Evolutionary conservation across 441 rosid species (phyloP).

Genomic region (Adansonia madagascariensis): DNA sequence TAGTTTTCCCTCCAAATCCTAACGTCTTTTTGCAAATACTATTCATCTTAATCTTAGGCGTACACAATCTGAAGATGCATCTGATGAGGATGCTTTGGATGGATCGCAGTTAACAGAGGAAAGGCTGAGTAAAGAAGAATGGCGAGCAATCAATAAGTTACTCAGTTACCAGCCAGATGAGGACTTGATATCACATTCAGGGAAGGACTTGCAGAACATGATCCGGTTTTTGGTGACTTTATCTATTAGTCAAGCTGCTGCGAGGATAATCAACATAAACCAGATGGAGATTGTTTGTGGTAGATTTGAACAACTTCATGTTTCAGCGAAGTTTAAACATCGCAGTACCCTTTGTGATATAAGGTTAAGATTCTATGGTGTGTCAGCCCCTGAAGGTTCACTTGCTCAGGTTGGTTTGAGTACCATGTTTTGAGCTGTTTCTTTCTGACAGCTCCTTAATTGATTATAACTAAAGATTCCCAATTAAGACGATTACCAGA

Average conservation of each 20-base stretch:
- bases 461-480: background rate
- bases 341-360: constrained; percentile 80
- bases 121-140: constrained; percentile 89
- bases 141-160: constrained; percentile 90
- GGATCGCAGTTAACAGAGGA: constrained; percentile 62
- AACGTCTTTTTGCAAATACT: constrained; percentile 22
- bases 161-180: constrained; percentile 91
- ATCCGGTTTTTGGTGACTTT: constrained; percentile 74
- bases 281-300: constrained; percentile 86
- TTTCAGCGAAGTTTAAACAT: constrained; percentile 76
- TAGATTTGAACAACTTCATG: constrained; percentile 88
- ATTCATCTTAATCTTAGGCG: constrained; percentile 52
- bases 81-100: constrained; percentile 50
- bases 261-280: constrained; percentile 70
- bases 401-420: constrained; percentile 85
- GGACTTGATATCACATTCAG: constrained; percentile 57
- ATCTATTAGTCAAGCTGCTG: constrained; percentile 84
- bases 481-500: background rate
- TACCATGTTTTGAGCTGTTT: constrained; percentile 18
- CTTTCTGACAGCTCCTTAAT: constrained; percentile 21
- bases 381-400: constrained; percentile 97
- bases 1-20: background rate
- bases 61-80: constrained; percentile 57
- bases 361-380: constrained; percentile 82
- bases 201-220: constrained; percentile 90